Base-by-base conservation (phyloP, 1,284 basidiomycete genomes). In the Sparassis latifolia region DNA sequence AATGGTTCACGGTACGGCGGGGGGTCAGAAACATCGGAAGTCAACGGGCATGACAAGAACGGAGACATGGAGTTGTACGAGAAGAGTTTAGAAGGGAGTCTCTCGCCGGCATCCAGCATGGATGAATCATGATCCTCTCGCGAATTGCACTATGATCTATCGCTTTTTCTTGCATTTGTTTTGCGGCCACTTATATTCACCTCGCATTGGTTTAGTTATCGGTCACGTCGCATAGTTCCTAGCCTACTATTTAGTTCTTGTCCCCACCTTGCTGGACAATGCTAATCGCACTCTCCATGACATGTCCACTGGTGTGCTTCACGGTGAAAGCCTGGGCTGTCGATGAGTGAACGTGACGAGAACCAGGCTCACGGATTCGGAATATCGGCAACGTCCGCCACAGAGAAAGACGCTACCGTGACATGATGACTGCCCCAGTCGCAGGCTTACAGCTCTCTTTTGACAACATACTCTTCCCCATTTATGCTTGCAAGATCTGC, bases 401-500 rank as follows among this genome's bases (percentile, higher is more conserved):
- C 20, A 20, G 20, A 20, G 20, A 20, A 20, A 20, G 20, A 20
- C 20, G 20, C 20, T 20, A 20, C 20, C 20, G 20, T 20, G 20
- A 20, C 20, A 20, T 20, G 20, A 20, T 20, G 20, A 20, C 35
- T 37, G 35, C 35, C 12, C 35, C 6, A 7, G 6, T 37, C 7
- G 35, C 35, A 37, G 35, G 35, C 6, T 12, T 37, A 12, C 12
- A 12, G 6, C 35, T 6, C 10, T 42, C 7, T 1, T 51, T 50
- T 52, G 44, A 38, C 52, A 43, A 39, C 51, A 44, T 42, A 51
- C 59, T 27, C 45, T 50, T 49, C 28, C 44, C 41, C 51, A 57
- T 73, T 68, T 66, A 86, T 86, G 84, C 71, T 84, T 57, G 69
- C 74, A 54, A 72, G 71, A 50, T 66, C 74, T 43, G 62, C 71